Base-by-base conservation (phyloP, 2,329 filamentous ascomycete species). In the Botryotinia convoluta region DNA sequence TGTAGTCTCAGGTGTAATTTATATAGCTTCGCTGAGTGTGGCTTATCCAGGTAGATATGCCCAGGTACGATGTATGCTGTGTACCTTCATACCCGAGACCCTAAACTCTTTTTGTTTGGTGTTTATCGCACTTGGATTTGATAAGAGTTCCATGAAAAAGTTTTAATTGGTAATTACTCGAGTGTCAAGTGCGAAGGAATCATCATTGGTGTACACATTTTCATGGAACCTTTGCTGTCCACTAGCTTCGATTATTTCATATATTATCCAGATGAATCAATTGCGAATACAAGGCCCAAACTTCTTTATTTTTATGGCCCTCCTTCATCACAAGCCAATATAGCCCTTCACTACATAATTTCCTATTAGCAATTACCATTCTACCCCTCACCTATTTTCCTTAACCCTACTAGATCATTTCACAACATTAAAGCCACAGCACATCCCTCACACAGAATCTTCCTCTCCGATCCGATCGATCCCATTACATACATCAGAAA, bases 391-490 rank as follows among this genome's bases (percentile, higher is more conserved):
- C 26, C 48, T 57, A 72, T 44, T 44, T 39, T 44, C 29, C 62
- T 39, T 26, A 9, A 57, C 37, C 10, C 10, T 57, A 68, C 35
- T 26, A 22, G 65, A 57, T 48, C 42, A 45, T n/a, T 26, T 29
- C 62, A 68, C 62, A 51, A 29, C 39, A 44, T 61, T 14, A 20
- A 72, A 54, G 32, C 18, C 45, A 60, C 62, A 72, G 54, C 63
- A 45, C 62, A 68, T 48, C 51, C 42, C 39, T 54, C 32, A 26
- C n/a, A 72, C 71, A 48, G 48, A 68, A 72, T 68, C 71, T 68
- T 68, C 57, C 12, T 29, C 51, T 67, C 62, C 62, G 71, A 72
- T 72, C 71, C 71, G 71, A 68, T 72, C 71, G 51, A 72, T 72
- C 37, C 51, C 37, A 72, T 60, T 35, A 59, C 62, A 72, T 44